A percentile compares a stretch with the other conserved stretches of the same genome.
These are phyloP conservation scores for Neurospora pannonica DNA, from an alignment of 495 filamentous ascomycete genomes.

Conservation along the genomic window DNA sequence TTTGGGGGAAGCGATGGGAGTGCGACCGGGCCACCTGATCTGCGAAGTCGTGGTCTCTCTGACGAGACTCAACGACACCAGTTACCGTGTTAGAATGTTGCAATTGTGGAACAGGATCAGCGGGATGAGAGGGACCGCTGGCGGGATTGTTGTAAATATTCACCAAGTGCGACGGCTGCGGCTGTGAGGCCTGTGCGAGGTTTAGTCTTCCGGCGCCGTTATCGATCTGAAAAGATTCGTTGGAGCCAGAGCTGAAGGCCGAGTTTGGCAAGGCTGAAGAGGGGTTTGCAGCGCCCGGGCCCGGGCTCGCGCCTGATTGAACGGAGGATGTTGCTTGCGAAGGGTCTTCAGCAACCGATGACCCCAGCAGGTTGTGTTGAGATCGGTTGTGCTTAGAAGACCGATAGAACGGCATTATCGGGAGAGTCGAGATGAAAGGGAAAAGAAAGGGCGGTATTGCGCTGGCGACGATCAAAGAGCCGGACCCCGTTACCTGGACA, in stretches of 20 bases:
- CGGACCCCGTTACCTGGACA: neutral
- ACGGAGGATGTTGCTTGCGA: constrained; percentile 9
- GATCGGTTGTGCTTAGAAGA: constrained; percentile 40
- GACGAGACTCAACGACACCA: constrained; percentile 19
- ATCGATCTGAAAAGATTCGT: constrained; percentile 38
- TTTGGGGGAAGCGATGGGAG: constrained; percentile 24
- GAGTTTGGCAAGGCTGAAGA: constrained; percentile 36
- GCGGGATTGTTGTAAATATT: constrained; percentile 23
- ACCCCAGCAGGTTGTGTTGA: constrained; percentile 40
- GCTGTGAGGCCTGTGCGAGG: constrained; percentile 8
- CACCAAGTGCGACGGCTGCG: constrained; percentile 19
- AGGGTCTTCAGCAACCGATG: constrained; percentile 20
- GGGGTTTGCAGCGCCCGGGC: constrained; percentile 29
- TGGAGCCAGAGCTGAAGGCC: constrained; percentile 29
- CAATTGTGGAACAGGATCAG: constrained; percentile 16
- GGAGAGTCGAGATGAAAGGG: constrained; percentile 1
- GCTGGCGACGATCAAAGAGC: neutral
- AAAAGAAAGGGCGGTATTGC: neutral
- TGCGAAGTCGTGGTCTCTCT: constrained; percentile 17
- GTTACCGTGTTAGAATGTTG: constrained; percentile 28
- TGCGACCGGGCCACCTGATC: constrained; percentile 27
- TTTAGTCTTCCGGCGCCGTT: constrained; percentile 4
- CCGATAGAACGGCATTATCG: constrained; percentile 38
- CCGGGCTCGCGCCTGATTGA: constrained; percentile 19
- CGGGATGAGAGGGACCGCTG: constrained; percentile 7